phyloP scores from a whole-genome alignment of 805 yeast genomes.

The Candida khao-thaluensis region DNA sequence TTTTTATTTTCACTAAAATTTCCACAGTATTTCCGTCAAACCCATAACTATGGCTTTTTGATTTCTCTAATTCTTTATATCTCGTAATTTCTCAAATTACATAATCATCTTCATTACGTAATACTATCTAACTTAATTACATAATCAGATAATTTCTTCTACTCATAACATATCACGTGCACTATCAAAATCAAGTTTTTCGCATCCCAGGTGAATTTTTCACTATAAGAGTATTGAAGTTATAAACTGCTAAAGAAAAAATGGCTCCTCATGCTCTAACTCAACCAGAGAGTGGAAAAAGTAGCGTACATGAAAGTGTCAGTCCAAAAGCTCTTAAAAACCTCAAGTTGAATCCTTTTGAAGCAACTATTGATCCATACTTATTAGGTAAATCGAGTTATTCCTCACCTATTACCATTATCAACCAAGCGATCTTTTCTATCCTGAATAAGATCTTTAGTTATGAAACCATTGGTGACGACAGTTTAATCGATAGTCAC shows the following conservation, averaged over 20 bases:
- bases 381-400: conserved; percentile 48
- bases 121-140: too few species aligned
- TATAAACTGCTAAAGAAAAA: too few species aligned
- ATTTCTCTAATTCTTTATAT: too few species aligned
- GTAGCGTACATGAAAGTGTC: background rate
- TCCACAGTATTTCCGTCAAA: too few species aligned
- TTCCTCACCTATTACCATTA: conserved; percentile 54
- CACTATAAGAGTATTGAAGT: too few species aligned
- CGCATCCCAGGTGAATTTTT: background rate
- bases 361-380: conserved; percentile 56
- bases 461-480: conserved; percentile 65
- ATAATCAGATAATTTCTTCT: background rate
- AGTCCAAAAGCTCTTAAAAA: background rate
- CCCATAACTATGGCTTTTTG: too few species aligned
- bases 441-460: conserved; percentile 57
- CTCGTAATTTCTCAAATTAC: too few species aligned
- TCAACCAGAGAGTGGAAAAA: background rate
- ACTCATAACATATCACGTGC: conserved; percentile 19
- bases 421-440: conserved; percentile 55
- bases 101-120: too few species aligned
- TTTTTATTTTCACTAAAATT: too few species aligned
- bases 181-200: background rate
- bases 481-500: conserved; percentile 58
- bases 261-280: conserved; percentile 19
- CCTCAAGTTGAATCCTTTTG: conserved; percentile 47